Percentiles rank a stretch among this genome's conserved stretches.
Evolutionary conservation across 1,284 basidiomycete genomes (phyloP).

Genomic region (Phellopilus nigrolimitatus): DNA sequence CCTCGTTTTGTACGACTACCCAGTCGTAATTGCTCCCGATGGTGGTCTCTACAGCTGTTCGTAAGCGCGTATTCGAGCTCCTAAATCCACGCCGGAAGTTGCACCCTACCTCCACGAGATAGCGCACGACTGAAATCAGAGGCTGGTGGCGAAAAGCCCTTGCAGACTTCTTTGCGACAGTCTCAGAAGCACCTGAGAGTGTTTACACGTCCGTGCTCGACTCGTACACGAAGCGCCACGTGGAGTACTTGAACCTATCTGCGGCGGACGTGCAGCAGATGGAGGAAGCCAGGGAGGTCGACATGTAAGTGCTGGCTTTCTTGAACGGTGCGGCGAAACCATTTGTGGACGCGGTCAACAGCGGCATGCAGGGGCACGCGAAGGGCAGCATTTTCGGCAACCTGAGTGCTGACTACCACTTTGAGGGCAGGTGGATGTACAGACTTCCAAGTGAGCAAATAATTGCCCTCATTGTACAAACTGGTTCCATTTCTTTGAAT

Average conservation of each 20-base stretch:
- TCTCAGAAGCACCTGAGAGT: too few relatives aligned
- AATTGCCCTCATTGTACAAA: slow-evolving; percentile 18
- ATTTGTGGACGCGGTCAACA: slow-evolving; percentile 93
- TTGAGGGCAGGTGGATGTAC: slow-evolving; percentile 94
- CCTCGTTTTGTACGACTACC: too few relatives aligned
- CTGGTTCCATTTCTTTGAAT: slow-evolving; percentile 21
- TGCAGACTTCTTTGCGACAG: too few relatives aligned
- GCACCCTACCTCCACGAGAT: too few relatives aligned
- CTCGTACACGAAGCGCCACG: slow-evolving; percentile 75
- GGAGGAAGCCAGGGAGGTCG: slow-evolving; percentile 85
- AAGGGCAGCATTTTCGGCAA: slow-evolving; percentile 82
- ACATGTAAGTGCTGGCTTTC: slow-evolving; percentile 97
- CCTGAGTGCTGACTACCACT: slow-evolving; percentile 92
- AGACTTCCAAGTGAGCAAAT: slow-evolving; percentile 91
- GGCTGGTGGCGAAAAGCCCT: too few relatives aligned
- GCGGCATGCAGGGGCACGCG: slow-evolving; percentile 50
- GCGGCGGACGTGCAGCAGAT: slow-evolving; percentile 75
- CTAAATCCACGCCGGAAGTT: too few relatives aligned
- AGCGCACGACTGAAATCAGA: too few relatives aligned
- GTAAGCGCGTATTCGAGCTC: too few relatives aligned
- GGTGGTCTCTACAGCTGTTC: too few relatives aligned
- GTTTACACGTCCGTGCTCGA: slow-evolving; percentile 66
- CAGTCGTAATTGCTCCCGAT: too few relatives aligned
- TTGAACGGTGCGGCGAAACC: slow-evolving; percentile 97
- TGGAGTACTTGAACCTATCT: slow-evolving; percentile 81